Evolutionary conservation across 352 stramenopile species (phyloP).

Genomic region (Pythium pyrilobum): DNA sequence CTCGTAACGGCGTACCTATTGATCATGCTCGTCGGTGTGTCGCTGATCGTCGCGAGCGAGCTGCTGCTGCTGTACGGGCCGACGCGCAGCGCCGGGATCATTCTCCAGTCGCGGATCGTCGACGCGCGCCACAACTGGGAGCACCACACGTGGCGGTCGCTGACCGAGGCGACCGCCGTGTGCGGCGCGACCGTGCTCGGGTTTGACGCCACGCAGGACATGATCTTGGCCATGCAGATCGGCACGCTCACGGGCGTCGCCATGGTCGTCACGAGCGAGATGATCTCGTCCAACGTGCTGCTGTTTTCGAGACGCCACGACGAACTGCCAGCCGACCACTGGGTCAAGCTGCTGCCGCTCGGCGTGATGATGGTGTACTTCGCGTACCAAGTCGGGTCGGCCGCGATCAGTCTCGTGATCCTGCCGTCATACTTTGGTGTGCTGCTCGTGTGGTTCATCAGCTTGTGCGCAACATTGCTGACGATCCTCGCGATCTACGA

Average conservation of each 20-base stretch:
- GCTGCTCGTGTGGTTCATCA: slow-evolving; percentile 42
- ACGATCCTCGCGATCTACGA: slow-evolving; percentile 46
- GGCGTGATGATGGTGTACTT: slow-evolving; percentile 66
- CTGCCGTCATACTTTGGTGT: slow-evolving; percentile 35
- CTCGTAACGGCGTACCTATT: slow-evolving; percentile 67
- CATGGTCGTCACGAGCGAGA: slow-evolving; percentile 53
- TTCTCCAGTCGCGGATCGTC: slow-evolving; percentile 69
- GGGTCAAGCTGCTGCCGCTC: slow-evolving; percentile 68
- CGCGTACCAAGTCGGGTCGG: slow-evolving; percentile 42
- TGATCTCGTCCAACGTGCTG: slow-evolving; percentile 27
- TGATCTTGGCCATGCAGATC: slow-evolving; percentile 65
- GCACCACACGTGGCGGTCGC: slow-evolving; percentile 43
- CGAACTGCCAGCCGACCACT: slow-evolving; percentile 61
- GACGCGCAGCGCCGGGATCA: slow-evolving; percentile 47
- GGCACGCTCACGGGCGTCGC: slow-evolving; percentile 57
- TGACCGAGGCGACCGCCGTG: slow-evolving; percentile 51
- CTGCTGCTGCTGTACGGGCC: slow-evolving; percentile 64
- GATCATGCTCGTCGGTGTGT: slow-evolving; percentile 68
- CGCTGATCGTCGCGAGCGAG: slow-evolving; percentile 72
- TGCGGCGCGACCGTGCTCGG: slow-evolving; percentile 51
- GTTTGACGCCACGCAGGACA: slow-evolving; percentile 51
- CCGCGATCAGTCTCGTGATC: slow-evolving; percentile 33
- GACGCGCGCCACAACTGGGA: slow-evolving; percentile 68
- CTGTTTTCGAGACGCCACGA: slow-evolving; percentile 25
- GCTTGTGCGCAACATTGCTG: slow-evolving; percentile 34